Conservation (phyloP, 1,284 basidiomycete genomes). For the Rhodotorula mucilaginosa region DNA sequence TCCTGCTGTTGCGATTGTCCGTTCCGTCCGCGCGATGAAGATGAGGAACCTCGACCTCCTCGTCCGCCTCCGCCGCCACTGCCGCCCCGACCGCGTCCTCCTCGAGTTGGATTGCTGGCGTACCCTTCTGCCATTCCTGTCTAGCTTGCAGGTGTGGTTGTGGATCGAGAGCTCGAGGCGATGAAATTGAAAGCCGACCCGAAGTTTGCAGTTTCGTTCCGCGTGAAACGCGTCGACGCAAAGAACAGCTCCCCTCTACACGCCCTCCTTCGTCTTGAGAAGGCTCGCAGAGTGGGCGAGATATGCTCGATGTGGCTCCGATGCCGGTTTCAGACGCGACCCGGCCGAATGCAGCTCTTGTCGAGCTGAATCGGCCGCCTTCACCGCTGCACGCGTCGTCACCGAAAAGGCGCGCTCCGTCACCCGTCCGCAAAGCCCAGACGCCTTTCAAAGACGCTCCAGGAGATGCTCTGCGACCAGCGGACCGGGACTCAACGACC, state of each 20-base stretch:
- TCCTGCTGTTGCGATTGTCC: neutral
- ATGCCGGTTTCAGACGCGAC: too few species aligned
- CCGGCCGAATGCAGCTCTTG: neutral
- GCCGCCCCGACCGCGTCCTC: conserved; percentile 14
- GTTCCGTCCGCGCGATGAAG: conserved; percentile 5
- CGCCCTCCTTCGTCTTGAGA: too few species aligned
- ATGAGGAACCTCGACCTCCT: too few species aligned
- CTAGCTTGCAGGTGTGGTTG: too few species aligned
- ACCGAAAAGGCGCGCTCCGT: neutral
- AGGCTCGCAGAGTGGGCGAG: too few species aligned
- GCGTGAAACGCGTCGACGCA: neutral
- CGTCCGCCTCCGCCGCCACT: conserved; percentile 1
- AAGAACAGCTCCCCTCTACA: too few species aligned
- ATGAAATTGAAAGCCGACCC: too few species aligned
- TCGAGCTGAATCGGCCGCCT: neutral
- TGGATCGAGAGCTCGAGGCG: neutral
- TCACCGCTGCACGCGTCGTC: neutral
- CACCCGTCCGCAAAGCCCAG: neutral
- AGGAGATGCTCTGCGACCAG: neutral
- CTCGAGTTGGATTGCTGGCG: neutral
- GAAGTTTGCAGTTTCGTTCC: neutral
- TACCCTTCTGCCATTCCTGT: conserved; percentile 2
- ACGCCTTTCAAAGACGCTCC: neutral
- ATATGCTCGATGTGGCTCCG: too few species aligned
- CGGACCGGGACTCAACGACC: neutral